These are phyloP conservation scores for Botrytis fragariae DNA, from an alignment of 2,329 filamentous ascomycete genomes.

Conservation along the genomic window DNA sequence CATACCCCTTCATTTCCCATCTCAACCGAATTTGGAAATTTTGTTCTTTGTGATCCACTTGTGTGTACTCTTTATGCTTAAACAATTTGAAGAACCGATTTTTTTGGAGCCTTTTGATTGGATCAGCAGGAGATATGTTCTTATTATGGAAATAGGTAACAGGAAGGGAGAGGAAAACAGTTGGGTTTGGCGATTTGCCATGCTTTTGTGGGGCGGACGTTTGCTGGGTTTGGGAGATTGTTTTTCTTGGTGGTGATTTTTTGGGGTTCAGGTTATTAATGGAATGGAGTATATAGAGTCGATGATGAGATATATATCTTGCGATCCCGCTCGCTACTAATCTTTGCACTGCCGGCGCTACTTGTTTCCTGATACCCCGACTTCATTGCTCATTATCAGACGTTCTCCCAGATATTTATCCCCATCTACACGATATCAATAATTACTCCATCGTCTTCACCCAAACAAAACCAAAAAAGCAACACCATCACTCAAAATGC, in stretches of 20 bases:
- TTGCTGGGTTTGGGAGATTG: not conserved
- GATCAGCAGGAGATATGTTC: not conserved
- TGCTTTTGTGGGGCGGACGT: not conserved
- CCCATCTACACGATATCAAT: not conserved
- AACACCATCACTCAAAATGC: not conserved
- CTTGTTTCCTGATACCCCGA: not conserved
- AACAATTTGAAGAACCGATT: not conserved
- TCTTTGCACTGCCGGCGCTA: not conserved
- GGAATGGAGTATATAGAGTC: not conserved
- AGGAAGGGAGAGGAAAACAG: not conserved
- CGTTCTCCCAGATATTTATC: not conserved
- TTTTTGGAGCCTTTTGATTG: not conserved
- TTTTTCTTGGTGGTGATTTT: not conserved
- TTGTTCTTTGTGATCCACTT: not conserved
- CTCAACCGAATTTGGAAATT: not conserved
- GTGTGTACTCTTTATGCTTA: not conserved
- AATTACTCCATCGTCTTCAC: not conserved
- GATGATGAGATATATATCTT: slow-evolving; percentile 9
- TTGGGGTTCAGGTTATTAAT: not conserved
- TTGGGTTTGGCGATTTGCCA: not conserved
- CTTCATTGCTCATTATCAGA: not conserved
- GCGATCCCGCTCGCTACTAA: not conserved
- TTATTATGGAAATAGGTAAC: not conserved
- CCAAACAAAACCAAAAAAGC: not conserved
- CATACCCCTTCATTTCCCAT: slow-evolving; percentile 11